Base-by-base conservation (phyloP, 2,329 filamentous ascomycete genomes). In the Akanthomyces uredinophilus region DNA sequence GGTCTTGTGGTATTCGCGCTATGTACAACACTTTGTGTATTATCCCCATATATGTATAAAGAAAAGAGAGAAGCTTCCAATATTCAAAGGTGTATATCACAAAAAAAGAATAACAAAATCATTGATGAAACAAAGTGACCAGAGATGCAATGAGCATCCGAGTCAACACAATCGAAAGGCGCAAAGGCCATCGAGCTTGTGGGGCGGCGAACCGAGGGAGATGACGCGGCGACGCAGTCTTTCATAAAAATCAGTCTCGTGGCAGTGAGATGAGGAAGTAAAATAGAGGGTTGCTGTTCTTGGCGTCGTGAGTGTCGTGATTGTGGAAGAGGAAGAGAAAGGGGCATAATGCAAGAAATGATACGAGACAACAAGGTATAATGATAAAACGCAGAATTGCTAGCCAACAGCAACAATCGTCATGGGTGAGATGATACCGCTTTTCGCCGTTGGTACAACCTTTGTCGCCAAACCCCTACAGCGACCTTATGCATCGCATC, bases 261-360 rank as follows among this genome's bases (percentile, higher is more conserved):
- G 13, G 57, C 29, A 46, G 7, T 54, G 37, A 22, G 24, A 37
- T 20, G 37, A 35, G 32, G 22, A 56, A 6, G 27, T 43, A 43
- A 57, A 37, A 27, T 8, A 20, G 29, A 14, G 39, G 18, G 20
- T 44, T 7, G 8, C 43, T 62, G 51, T 60, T 54, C 50, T 60
- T 60, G 49, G 58, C 58, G 27, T 60, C 58, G 50, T 60, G 39
- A 60, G 27, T 47, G 27, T 60, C 58, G 50, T 60, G 29, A 59
- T 22, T 41, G 16, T 44, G 2, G n/a, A 56, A 53, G 58, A 29
- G 49, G 39, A 58, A 35, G 10, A 14, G 11, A 44, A n/a, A 51
- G 22, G 35, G 32, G 10, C 39, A 62, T 20, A 46, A 49, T 24
- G 39, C 18, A 24, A 49, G 41, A 22, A 32, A 44, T 10, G 32